A percentile compares a stretch with the other conserved stretches of the same genome.
These are phyloP conservation scores for Colletotrichum tabaci DNA, from an alignment of 2,329 filamentous ascomycete genomes.

Conservation along the genomic window DNA sequence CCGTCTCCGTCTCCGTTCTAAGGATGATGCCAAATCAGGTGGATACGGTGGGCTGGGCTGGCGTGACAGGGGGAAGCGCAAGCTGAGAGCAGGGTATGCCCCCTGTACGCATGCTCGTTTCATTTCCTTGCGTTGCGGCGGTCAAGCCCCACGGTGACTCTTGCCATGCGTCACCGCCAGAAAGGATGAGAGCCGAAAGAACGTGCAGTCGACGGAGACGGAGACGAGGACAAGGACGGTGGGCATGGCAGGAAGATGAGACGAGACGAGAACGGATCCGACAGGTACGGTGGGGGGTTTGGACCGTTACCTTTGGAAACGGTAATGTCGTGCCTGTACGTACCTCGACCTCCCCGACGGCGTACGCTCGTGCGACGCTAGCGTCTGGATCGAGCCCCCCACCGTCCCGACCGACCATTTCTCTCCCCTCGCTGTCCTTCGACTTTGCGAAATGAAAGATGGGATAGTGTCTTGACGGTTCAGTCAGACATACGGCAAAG, in stretches of 20 bases:
- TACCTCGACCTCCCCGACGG: too few relatives aligned
- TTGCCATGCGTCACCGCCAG: constrained; percentile 43
- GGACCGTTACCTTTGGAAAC: neutral
- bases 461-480: neutral
- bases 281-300: neutral
- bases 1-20: constrained; percentile 3
- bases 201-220: neutral
- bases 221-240: neutral
- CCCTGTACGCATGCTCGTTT: constrained; percentile 40
- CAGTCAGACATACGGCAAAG: neutral
- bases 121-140: constrained; percentile 43
- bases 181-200: neutral
- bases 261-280: neutral
- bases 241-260: neutral
- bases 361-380: neutral
- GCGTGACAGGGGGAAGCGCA: constrained; percentile 35
- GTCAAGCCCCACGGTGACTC: constrained; percentile 42
- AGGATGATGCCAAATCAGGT: neutral
- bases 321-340: neutral
- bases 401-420: neutral
- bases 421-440: neutral
- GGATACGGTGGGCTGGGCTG: constrained; percentile 14
- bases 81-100: constrained; percentile 7
- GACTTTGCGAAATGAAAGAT: neutral
- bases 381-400: neutral